Conservation (phyloP, 306 rosid genomes). For the Fragaria nilgerrensis region DNA sequence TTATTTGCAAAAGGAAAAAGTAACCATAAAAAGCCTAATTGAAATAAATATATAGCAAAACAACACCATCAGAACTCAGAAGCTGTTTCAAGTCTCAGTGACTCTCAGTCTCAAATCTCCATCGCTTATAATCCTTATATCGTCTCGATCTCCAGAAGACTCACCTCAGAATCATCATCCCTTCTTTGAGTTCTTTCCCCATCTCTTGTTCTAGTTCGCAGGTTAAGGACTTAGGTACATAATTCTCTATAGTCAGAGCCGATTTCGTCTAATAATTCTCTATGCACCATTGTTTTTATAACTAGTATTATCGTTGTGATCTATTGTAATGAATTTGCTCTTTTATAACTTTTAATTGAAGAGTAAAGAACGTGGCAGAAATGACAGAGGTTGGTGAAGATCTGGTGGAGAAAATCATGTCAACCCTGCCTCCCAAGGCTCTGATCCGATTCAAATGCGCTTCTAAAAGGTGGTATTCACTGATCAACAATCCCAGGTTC, state of each 20-base stretch:
- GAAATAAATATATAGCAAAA: too few relatives aligned
- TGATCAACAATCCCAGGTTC: constrained; percentile 4
- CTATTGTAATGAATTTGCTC: neutral
- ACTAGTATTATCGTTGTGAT: neutral
- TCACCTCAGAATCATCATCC: too few relatives aligned
- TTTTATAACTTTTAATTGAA: neutral
- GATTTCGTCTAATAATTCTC: neutral
- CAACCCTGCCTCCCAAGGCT: neutral
- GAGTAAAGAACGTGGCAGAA: neutral
- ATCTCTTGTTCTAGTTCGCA: neutral
- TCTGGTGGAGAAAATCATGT: neutral
- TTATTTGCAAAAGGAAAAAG: too few relatives aligned
- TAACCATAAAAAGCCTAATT: too few relatives aligned
- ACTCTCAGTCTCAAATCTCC: too few relatives aligned
- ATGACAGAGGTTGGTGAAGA: neutral
- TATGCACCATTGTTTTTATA: neutral
- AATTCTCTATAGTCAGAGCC: neutral
- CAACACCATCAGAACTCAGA: too few relatives aligned
- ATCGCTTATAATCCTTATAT: too few relatives aligned
- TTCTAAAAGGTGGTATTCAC: neutral
- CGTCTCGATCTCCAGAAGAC: too few relatives aligned
- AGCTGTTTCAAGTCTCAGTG: too few relatives aligned
- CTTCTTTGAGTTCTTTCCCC: neutral
- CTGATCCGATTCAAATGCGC: constrained; percentile 9
- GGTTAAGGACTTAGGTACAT: neutral